Evolutionary conservation across 2,329 filamentous ascomycete genomes (phyloP).

Genomic region (Colletotrichum sp.): DNA sequence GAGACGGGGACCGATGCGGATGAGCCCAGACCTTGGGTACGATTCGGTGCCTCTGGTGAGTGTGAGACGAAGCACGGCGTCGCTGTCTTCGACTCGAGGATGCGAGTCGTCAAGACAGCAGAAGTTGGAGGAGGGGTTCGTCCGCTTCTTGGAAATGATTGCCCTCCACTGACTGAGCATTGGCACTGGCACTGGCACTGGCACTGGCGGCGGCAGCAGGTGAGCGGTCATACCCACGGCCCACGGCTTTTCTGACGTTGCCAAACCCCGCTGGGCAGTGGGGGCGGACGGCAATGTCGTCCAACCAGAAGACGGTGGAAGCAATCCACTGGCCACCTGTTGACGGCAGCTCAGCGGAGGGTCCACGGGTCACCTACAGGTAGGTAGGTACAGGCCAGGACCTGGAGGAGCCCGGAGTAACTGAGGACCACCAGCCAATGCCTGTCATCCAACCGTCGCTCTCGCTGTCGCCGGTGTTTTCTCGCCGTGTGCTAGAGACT

Average conservation of each 20-base stretch:
- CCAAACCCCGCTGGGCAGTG: background rate
- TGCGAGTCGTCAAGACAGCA: background rate
- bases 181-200: background rate
- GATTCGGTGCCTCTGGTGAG: background rate
- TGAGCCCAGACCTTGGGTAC: background rate
- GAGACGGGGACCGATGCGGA: background rate
- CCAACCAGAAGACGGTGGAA: background rate
- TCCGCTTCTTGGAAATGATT: background rate
- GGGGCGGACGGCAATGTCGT: background rate
- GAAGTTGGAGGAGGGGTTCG: background rate
- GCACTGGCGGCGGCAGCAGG: background rate
- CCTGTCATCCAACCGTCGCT: background rate
- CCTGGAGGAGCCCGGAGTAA: background rate
- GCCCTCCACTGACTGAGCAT: background rate
- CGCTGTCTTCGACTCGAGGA: background rate
- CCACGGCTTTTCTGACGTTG: constrained; percentile 3
- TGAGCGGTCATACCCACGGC: background rate
- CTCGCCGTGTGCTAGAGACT: background rate
- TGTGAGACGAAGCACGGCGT: background rate
- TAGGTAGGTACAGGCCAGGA: background rate
- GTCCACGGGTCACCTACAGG: background rate
- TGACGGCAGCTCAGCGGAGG: constrained; percentile 6
- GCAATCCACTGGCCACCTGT: constrained; percentile 10
- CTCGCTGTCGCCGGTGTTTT: background rate
- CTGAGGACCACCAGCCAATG: background rate